Base-by-base conservation (phyloP, 2,329 filamentous ascomycete genomes). In the Pseudopithomyces chartarum region DNA sequence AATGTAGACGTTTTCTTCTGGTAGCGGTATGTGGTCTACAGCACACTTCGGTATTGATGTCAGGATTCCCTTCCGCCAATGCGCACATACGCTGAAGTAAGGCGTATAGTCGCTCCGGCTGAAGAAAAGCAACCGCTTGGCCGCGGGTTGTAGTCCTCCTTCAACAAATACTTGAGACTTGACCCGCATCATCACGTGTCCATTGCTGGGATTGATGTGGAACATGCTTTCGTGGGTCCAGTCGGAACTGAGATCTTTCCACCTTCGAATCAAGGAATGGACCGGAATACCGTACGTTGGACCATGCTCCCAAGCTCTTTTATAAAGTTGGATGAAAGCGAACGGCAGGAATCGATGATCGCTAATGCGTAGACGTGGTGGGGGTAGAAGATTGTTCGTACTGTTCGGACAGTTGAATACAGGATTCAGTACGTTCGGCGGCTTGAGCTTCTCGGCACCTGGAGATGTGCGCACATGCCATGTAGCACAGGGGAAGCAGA, bases 41-140 rank as follows among this genome's bases (percentile, higher is more conserved):
- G 85, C 84, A 66, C 85, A 88, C 73, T 88, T 88, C 62, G 84
- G 85, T 33, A 84, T 74, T 15, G 81, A 78, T 77, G 86, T 87
- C 15, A 88, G 74, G 34, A 85, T 77, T 17, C 85, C 85, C 58
- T 87, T 83, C 17, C 81, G 79, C 85, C 85, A 88, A 68, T 88
- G 85, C 1, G 83, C 79, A 62, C 85, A 88, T 1, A 81, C 82
- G 11, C 83, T 85, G 71, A 88, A 88, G 67, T 84, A 88, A 0
- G 85, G 85, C 52, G 78, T 81, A 71, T 86, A 87, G 63, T 87
- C 85, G 50, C 85, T 82, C 55, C 83, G 80, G 29, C 80, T 84
- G 71, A 84, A 87, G 1, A 88, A 78, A 2, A 88, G 76, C 53
- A 85, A 75, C 1, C 85, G 81, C 61, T 83, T 78, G 3, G 77